Evolutionary conservation across 257 asterid genomes (phyloP).

Genomic region (Solanum chiquidenum): DNA sequence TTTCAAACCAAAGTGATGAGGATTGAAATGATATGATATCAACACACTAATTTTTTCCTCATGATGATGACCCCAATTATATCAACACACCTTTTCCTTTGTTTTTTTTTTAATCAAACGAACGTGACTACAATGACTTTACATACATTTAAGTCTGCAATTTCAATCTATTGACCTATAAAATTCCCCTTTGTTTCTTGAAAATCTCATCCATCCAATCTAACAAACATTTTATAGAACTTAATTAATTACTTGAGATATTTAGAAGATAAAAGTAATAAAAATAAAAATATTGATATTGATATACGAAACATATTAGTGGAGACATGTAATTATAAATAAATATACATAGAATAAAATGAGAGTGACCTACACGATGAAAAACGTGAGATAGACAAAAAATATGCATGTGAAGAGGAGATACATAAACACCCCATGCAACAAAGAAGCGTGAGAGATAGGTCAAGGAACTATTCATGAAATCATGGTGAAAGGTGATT

Average conservation of each 20-base stretch:
- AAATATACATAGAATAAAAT: not conserved
- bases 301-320: no score
- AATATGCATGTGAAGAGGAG: not conserved
- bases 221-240: no score
- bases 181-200: not conserved
- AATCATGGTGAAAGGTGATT: not conserved
- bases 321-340: no score
- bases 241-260: no score
- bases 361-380: not conserved
- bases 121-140: not conserved
- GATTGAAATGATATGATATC: not conserved
- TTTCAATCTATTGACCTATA: not conserved
- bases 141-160: not conserved
- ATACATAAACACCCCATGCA: not conserved
- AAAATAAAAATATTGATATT: no score
- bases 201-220: not conserved
- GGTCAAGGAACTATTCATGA: not conserved
- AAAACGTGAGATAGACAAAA: fast-evolving
- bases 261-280: no score
- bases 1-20: not conserved
- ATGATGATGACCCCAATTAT: not conserved
- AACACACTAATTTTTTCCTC: not conserved
- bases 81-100: not conserved
- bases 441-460: fast-evolving
- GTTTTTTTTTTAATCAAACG: not conserved